Evolutionary conservation across 176 grass and related monocot genomes (phyloP).

Genomic region (Pontederia crassipes): DNA sequence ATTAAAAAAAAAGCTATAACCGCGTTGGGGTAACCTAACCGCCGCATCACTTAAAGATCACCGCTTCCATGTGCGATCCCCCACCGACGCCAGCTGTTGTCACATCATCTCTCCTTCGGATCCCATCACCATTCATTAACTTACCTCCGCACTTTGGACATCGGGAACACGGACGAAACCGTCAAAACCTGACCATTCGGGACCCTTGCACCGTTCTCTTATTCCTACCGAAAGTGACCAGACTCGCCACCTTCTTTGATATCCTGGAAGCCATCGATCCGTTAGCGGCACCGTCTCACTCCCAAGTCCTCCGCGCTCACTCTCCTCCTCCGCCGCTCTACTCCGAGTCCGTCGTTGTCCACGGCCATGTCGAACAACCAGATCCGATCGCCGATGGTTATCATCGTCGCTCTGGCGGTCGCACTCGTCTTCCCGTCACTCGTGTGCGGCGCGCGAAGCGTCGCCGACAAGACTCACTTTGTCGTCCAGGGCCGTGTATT

Average conservation of each 20-base stretch:
- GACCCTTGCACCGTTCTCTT: not conserved
- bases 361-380: conserved; percentile 1
- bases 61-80: not conserved
- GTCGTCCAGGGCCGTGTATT: conserved; percentile 71
- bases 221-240: not conserved
- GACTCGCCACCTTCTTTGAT: not conserved
- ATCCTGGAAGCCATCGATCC: not conserved
- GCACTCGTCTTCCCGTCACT: conserved; percentile 13
- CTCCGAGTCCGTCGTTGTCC: not conserved
- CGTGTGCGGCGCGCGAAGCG: conserved; percentile 21
- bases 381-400: not conserved
- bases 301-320: not conserved
- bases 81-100: not conserved
- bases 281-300: too few relatives aligned
- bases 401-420: conserved; percentile 8
- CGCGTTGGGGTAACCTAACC: too few relatives aligned
- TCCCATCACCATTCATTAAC: not conserved
- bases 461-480: conserved; percentile 28
- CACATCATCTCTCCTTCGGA: not conserved
- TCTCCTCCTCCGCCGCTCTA: not conserved
- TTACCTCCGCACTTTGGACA: not conserved
- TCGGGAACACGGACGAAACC: not conserved
- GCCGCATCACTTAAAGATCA: too few relatives aligned
- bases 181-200: not conserved
- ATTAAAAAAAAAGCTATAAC: too few relatives aligned